Evolutionary conservation across 1,284 basidiomycete species (phyloP), one percentile per base, ranked within the genome.

Genomic region (Cutaneotrichosporon cutaneum): DNA sequence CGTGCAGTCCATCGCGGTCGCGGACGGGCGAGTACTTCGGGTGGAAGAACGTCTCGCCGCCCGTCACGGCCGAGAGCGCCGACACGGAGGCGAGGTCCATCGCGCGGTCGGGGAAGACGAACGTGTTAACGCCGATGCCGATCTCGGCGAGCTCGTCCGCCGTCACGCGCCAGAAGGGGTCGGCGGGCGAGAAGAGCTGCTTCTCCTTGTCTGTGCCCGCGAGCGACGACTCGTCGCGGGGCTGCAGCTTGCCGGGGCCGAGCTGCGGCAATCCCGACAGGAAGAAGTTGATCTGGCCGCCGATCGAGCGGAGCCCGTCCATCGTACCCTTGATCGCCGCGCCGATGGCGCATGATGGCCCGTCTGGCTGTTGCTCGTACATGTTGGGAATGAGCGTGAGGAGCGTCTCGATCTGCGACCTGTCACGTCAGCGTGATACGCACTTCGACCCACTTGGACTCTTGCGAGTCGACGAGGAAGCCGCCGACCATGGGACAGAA

Each of bases 31-130:
- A 85, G 77, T 94, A 99, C 36, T 90, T 86, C 8, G 96, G 95
- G 73, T 96, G 90, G 82, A 90, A 96, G 80, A 89, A 94, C 1
- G 95, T 74, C 63, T 96, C 92, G 21, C 96, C 96, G n/a, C 96
- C 96, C 0, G 92, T 94, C 18, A 87, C 76, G 0, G 86, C 86
- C 0, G 89, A 78, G 7, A 94, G 83, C 2, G 85, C 80, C 36
- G 91, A 90, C 61, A 99, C 86, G 1, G 90, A 91, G 1, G 89
- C 95, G 1, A 97, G 82, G 77, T 99, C 95, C 68, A 93, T 88
- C 70, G 87, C 89, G 75, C 87, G 86, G 63, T 82, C 86, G 57
- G 91, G 92, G 61, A 92, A 92, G 39, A 97, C 82, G 80, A 96
- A 95, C 77, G 93, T 82, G 74, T 88, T 94, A 64, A 97, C 87